phyloP scores from a whole-genome alignment of 805 yeast genomes.

The Pichia nanzhaoensis region DNA sequence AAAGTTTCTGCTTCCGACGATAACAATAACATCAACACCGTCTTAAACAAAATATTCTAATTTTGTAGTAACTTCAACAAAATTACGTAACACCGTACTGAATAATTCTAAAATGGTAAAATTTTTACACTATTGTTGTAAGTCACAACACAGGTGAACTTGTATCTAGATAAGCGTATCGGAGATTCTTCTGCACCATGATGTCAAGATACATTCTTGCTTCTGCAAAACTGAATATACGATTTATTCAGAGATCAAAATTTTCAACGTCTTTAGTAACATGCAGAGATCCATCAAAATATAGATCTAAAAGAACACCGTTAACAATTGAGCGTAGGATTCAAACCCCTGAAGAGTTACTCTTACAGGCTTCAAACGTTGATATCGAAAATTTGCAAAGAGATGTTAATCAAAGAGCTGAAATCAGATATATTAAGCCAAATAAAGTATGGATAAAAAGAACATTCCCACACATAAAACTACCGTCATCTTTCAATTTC shows the following conservation, averaged over 20 bases:
- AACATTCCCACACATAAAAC: constrained; percentile 8
- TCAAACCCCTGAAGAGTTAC: constrained; percentile 29
- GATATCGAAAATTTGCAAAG: constrained; percentile 24
- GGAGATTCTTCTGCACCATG: no score
- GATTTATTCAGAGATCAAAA: neutral
- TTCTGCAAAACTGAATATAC: neutral
- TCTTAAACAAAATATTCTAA: constrained; percentile 48
- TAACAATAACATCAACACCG: constrained; percentile 32
- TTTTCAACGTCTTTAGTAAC: constrained; percentile 5
- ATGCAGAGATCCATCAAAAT: constrained; percentile 8
- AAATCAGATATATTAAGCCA: constrained; percentile 24
- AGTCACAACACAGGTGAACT: no score
- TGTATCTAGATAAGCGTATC: no score
- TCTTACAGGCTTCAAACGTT: constrained; percentile 21
- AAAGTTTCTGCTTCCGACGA: constrained; percentile 12
- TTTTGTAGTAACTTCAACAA: no score
- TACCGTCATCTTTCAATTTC: constrained; percentile 16
- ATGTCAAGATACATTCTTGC: neutral
- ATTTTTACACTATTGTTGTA: no score
- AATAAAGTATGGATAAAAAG: constrained; percentile 26
- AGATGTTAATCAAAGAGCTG: constrained; percentile 19
- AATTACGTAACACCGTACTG: no score
- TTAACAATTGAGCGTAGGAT: constrained; percentile 10
- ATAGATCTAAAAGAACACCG: constrained; percentile 7
- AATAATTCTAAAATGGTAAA: neutral